A percentile compares a stretch with the other conserved stretches of the same genome.
Conservation (phyloP, 495 filamentous ascomycete genomes). For the Talaromyces stipitatus region DNA sequence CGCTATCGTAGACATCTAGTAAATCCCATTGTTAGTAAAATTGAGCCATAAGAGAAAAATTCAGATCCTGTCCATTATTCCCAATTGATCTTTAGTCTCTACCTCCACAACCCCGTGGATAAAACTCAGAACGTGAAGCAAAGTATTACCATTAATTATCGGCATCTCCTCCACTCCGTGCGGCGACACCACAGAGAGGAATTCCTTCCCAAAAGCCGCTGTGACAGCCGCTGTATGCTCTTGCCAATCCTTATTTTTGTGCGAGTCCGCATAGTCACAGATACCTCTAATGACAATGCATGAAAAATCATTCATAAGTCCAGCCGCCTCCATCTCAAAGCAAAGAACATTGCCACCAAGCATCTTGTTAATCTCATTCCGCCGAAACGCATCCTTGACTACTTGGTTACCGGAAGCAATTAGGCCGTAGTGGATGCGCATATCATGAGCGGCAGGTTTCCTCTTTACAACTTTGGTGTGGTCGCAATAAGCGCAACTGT, state of each 20-base stretch:
- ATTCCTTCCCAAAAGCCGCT: slow-evolving; percentile 22
- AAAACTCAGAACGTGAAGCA: too few relatives aligned
- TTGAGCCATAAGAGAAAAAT: too few relatives aligned
- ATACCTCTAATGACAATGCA: slow-evolving; percentile 24
- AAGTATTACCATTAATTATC: not conserved
- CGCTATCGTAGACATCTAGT: too few relatives aligned
- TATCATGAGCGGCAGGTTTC: not conserved
- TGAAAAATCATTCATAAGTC: slow-evolving; percentile 16
- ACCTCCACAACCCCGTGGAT: too few relatives aligned
- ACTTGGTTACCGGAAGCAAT: slow-evolving; percentile 13
- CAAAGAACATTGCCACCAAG: slow-evolving; percentile 15
- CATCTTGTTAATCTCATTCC: slow-evolving; percentile 17
- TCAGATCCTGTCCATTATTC: too few relatives aligned
- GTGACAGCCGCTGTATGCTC: slow-evolving; percentile 18
- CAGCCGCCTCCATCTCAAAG: slow-evolving; percentile 24
- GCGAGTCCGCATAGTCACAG: slow-evolving; percentile 21
- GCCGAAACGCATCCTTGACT: slow-evolving; percentile 6
- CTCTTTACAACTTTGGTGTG: slow-evolving; percentile 1
- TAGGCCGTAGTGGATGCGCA: slow-evolving; percentile 9
- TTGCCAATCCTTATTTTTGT: slow-evolving; percentile 26
- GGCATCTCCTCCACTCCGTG: not conserved
- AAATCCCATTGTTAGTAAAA: too few relatives aligned
- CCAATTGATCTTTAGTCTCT: too few relatives aligned
- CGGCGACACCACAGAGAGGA: slow-evolving; percentile 9
- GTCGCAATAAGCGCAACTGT: slow-evolving; percentile 10